Base-by-base conservation (phyloP, 192 early-diverging fungal genomes). In the Coemansia sp. region DNA sequence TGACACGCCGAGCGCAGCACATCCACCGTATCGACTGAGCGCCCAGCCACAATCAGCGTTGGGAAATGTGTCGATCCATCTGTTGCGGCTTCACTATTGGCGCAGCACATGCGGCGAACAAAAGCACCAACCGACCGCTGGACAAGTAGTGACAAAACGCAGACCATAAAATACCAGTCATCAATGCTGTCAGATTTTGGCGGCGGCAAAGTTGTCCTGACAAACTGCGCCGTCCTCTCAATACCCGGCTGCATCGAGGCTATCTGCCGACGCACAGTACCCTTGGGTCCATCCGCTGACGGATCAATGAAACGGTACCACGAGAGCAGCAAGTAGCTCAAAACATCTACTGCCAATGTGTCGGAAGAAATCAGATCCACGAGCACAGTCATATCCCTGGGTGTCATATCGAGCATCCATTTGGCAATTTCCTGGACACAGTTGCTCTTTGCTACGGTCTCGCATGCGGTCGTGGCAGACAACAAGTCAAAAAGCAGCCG, bases 111-210 rank as follows among this genome's bases (percentile, higher is more conserved):
- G 9, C 73, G 67, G 30, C 59, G 59, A 33, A 42, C 41, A 44
- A 46, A 77, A 1, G 64, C 64, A 14, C 55, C 49, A 27, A 61
- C 47, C 0, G 64, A 41, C 14, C 69, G 52, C 62, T 78, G 69
- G 11, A 65, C 69, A 13, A 78, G 62, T 50, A 41, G 39, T 9
- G 46, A 10, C 9, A 78, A 59, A 6, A 63, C 3, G 18, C 54
- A 25, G 6, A 71, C 55, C 3, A 71, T 14, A 0, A 47, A 21
- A 24, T 54, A 40, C 69, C 69, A 78, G 11, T 54, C 24, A 1
- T 19, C 27, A 0, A 54, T 13, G 0, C 18, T 44, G 3, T 48
- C 40, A 2, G 34, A 18, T 9, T 53, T 62, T 15, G 51, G 19
- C 21, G 47, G 56, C 21, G 61, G 62, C 1, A 59, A 51, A 22